A percentile compares a stretch with the other conserved stretches of the same genome.
phyloP scores from a whole-genome alignment of 495 filamentous ascomycete genomes.

The Amniculicola lignicola region DNA sequence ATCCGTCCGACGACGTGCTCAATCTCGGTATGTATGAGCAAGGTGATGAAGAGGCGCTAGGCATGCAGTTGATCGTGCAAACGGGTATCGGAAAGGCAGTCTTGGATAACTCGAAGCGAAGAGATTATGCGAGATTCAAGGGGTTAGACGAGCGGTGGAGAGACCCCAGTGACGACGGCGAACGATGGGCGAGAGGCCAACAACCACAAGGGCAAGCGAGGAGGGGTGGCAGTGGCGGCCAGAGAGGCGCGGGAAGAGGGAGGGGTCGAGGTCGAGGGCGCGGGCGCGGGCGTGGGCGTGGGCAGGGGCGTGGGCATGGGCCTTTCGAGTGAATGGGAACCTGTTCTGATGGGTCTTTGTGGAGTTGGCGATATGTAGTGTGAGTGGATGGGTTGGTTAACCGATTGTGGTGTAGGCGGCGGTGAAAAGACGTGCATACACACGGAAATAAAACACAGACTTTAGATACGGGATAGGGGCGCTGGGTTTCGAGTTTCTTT shows the following conservation, averaged over 20 bases:
- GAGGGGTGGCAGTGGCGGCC: no score
- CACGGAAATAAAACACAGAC: no score
- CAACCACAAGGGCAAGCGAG: not conserved
- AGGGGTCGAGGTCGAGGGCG: not conserved
- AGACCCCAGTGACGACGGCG: slow-evolving; percentile 9
- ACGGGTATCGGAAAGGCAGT: slow-evolving; percentile 17
- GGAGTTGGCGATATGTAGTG: no score
- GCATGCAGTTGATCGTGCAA: slow-evolving; percentile 36
- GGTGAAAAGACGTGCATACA: no score
- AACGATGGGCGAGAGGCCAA: slow-evolving; percentile 20
- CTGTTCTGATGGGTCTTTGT: no score
- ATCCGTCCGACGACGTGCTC: slow-evolving; percentile 30
- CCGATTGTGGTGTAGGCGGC: no score
- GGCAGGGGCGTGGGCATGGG: no score
- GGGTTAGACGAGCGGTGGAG: slow-evolving; percentile 23
- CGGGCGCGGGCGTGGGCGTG: no score
- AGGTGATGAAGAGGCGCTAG: slow-evolving; percentile 5
- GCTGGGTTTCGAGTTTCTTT: no score
- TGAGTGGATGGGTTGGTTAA: no score
- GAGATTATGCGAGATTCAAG: slow-evolving; percentile 4
- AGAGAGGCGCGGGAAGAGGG: slow-evolving; percentile 1
- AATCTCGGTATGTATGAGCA: slow-evolving; percentile 40
- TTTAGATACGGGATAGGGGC: no score
- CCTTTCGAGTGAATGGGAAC: no score
- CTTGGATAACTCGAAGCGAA: slow-evolving; percentile 10